Evolutionary conservation across 768 basidiomycete genomes (phyloP).

Genomic region (Pleurotus pulmonarius): DNA sequence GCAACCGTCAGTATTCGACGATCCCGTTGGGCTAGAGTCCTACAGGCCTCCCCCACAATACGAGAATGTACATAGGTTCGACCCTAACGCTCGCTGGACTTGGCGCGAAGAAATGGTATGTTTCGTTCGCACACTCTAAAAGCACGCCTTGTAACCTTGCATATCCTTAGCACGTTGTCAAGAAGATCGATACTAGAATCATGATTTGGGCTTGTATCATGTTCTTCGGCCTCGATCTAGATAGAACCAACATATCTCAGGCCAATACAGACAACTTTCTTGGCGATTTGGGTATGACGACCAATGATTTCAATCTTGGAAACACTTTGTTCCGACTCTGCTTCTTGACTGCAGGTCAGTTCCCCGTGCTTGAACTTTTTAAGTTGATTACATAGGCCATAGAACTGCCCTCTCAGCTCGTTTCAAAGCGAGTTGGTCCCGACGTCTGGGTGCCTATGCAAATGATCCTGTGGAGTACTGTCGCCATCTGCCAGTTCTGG

Average conservation of each 20-base stretch:
- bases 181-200: conserved; percentile 58
- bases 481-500: conserved; percentile 57
- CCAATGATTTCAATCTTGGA: conserved; percentile 61
- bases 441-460: conserved; percentile 65
- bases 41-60: conserved; percentile 52
- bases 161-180: conserved; percentile 37
- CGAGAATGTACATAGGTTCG: conserved; percentile 63
- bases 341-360: conserved; percentile 39
- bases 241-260: conserved; percentile 58
- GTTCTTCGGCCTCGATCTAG: conserved; percentile 60
- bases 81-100: conserved; percentile 68
- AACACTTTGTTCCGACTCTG: conserved; percentile 53
- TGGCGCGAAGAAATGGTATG: conserved; percentile 61
- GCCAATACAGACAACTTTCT: conserved; percentile 71
- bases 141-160: not conserved
- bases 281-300: conserved; percentile 53
- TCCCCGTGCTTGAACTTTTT: not conserved
- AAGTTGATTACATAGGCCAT: not conserved
- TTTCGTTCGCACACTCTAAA: not conserved
- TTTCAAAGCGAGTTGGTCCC: conserved; percentile 65
- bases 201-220: conserved; percentile 59
- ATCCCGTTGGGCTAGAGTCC: conserved; percentile 42
- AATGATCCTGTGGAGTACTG: conserved; percentile 56
- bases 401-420: conserved; percentile 64
- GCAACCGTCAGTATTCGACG: conserved; percentile 62